These are phyloP conservation scores for Epithele typhae DNA, from an alignment of 768 basidiomycete genomes.

Conservation along the genomic window DNA sequence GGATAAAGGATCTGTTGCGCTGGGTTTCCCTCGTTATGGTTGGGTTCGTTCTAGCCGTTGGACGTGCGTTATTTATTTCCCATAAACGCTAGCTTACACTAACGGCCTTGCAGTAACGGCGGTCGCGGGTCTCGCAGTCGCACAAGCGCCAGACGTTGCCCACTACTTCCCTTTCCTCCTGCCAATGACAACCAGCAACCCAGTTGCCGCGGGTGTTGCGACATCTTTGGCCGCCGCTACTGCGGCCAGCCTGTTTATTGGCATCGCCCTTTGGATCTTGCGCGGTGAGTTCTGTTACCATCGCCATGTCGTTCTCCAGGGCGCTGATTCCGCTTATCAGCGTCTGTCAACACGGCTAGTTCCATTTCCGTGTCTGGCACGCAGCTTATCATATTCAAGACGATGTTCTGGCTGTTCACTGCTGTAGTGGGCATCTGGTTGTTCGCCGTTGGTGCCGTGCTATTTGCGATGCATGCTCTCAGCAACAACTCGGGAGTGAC, in stretches of 20 bases:
- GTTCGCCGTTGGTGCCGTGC: slow-evolving; percentile 58
- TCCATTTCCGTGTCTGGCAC: slow-evolving; percentile 60
- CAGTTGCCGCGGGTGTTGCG: slow-evolving; percentile 57
- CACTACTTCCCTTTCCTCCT: slow-evolving; percentile 66
- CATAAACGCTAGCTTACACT: not conserved
- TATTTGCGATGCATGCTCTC: slow-evolving; percentile 65
- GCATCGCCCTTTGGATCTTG: slow-evolving; percentile 47
- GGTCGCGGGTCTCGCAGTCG: slow-evolving; percentile 60
- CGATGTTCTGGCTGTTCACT: slow-evolving; percentile 56
- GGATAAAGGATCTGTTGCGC: slow-evolving; percentile 51
- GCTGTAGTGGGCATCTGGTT: slow-evolving; percentile 57
- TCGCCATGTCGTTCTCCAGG: not conserved
- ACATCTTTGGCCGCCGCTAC: slow-evolving; percentile 67
- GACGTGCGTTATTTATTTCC: slow-evolving; percentile 43
- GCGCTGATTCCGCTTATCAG: slow-evolving; percentile 28
- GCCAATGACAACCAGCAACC: slow-evolving; percentile 44
- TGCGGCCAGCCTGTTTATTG: slow-evolving; percentile 53
- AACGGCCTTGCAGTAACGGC: slow-evolving; percentile 52
- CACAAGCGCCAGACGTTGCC: slow-evolving; percentile 67
- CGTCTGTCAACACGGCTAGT: slow-evolving; percentile 48
- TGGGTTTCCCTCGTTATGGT: slow-evolving; percentile 55
- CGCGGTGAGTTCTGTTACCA: slow-evolving; percentile 43
- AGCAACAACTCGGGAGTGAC: slow-evolving; percentile 31
- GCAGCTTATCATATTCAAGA: slow-evolving; percentile 57
- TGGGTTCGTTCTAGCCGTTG: slow-evolving; percentile 48